Base-by-base conservation (phyloP, 2,329 filamentous ascomycete species). In the Neofusicoccum kwambonambiense region DNA sequence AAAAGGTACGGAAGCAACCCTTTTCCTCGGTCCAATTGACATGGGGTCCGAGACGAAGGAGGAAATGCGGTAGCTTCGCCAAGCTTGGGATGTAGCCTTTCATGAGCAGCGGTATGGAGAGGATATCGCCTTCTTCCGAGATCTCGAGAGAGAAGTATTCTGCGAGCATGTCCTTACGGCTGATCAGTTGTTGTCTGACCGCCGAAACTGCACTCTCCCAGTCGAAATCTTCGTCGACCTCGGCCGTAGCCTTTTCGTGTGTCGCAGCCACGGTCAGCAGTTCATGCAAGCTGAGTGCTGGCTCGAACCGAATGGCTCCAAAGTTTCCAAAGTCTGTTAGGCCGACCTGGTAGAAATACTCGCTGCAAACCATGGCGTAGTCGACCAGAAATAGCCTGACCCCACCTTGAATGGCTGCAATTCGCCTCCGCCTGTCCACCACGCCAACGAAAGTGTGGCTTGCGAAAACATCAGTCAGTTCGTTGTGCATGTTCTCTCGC, bases 261-360 rank as follows among this genome's bases (percentile, higher is more conserved):
- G 90, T 86, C 1, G 89, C 91, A 1, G 88, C 94, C 47, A 96
- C 85, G 12, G 81, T 79, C 13, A 99, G 83, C 5, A 98, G 77
- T 64, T 90, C 87, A 4, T 83, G 80, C 4, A 99, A 79, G 65
- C 87, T 83, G 0, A 97, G 84, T 0, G 92, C 85, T 2, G 92
- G 91, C 56, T 88, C 86, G 71, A 99, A 92, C 11, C 86, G 87
- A 65, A 99, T 93, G 22, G 83, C 78, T 2, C 95, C 95, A 72
- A 97, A 97, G 75, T 99, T 99, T 1, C 90, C 92, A 78, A 99
- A 99, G 73, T 99, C 93, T 0, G 93, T 96, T 41, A 99, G 84
- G 0, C 93, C 94, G 19, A 98, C 80, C 78, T 99, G 95, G 79
- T 99, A 99, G 76, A 98, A 96, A 76, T 94, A 96, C 71, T 98